These are phyloP conservation scores for Thelonectria olida DNA, from an alignment of 2,329 filamentous ascomycete species.

Conservation along the genomic window DNA sequence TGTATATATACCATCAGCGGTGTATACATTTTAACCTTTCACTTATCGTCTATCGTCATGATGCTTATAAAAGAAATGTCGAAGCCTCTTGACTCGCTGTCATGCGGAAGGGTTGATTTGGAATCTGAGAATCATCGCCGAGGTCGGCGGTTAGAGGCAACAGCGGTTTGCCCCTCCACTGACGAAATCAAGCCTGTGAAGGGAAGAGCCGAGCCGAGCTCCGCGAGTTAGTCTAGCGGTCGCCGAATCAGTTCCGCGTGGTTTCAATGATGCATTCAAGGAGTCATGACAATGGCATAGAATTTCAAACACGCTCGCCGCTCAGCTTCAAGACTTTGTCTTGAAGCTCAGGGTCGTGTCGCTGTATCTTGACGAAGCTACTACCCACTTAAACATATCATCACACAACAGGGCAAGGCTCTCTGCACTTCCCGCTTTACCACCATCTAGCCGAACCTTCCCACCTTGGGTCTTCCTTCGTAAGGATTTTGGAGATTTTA, in stretches of 20 bases:
- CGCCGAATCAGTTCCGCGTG: background rate
- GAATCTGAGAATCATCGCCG: background rate
- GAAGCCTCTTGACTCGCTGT: too few species aligned
- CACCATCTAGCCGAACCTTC: constrained; percentile 30
- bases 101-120: background rate
- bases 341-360: constrained; percentile 11
- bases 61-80: too few species aligned
- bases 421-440: background rate
- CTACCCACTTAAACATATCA: constrained; percentile 35
- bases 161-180: background rate
- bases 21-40: too few species aligned
- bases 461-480: constrained; percentile 15
- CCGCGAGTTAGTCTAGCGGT: background rate
- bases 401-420: constrained; percentile 20
- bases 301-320: constrained; percentile 14
- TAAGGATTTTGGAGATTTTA: constrained; percentile 36
- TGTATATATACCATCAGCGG: too few species aligned
- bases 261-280: background rate
- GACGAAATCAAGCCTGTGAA: background rate
- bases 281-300: background rate
- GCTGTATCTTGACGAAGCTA: constrained; percentile 32
- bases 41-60: too few species aligned
- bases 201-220: background rate
- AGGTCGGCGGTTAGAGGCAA: background rate
- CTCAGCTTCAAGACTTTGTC: constrained; percentile 2